Percentiles rank a stretch among this genome's conserved stretches.
Conservation (phyloP, 176 grass and related monocot species). For the Bolboschoenus planiculmis region DNA sequence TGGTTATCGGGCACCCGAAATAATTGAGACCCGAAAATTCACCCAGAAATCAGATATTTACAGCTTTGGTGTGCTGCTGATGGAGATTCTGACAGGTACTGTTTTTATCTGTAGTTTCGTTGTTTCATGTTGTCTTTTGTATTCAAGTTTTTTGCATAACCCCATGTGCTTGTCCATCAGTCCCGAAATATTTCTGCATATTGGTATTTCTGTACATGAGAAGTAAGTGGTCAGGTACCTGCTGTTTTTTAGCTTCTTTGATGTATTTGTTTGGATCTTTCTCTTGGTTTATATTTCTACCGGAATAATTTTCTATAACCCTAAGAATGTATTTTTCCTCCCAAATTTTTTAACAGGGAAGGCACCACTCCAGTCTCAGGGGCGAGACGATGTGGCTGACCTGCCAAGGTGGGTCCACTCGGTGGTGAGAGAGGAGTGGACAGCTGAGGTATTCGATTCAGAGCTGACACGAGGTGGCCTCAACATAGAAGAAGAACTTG, state of each 20-base stretch:
- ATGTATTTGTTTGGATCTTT: background rate
- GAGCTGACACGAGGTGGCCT: conserved; percentile 46
- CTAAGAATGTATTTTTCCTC: background rate
- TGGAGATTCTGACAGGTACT: conserved; percentile 72
- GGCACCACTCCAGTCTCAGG: conserved; percentile 79
- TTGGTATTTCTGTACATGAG: background rate
- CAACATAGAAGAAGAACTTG: conserved; percentile 81
- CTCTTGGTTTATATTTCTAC: background rate
- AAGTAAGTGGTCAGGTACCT: background rate
- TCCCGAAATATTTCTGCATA: background rate
- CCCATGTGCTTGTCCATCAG: background rate
- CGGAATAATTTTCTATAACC: background rate
- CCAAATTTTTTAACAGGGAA: conserved; percentile 39
- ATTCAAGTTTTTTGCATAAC: background rate
- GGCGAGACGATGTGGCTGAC: conserved; percentile 61
- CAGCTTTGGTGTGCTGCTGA: conserved; percentile 87
- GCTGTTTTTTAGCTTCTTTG: background rate
- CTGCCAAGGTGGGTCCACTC: conserved; percentile 89
- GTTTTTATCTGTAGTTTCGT: background rate
- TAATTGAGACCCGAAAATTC: conserved; percentile 68
- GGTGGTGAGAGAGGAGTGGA: conserved; percentile 94
- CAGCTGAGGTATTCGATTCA: conserved; percentile 78
- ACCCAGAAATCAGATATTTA: conserved; percentile 89
- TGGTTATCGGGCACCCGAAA: conserved; percentile 77
- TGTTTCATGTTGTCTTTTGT: background rate